Evolutionary conservation across 805 yeast genomes (phyloP).

Genomic region (Starmerella vitae): DNA sequence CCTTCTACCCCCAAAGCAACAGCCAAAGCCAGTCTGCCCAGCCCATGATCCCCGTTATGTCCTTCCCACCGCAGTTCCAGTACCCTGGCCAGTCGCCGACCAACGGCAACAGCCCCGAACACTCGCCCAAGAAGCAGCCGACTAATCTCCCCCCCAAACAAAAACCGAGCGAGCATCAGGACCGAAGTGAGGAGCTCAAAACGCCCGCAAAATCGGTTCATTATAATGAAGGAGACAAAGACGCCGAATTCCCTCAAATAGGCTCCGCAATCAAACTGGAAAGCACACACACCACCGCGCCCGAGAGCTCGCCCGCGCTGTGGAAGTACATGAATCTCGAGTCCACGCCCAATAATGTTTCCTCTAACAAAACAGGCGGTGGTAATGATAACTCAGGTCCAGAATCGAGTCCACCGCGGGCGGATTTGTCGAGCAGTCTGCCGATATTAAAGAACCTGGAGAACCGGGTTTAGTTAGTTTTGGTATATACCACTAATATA

Average conservation of each 20-base stretch:
- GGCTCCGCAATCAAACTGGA: constrained; percentile 18
- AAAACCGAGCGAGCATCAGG: neutral
- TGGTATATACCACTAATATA: too few relatives aligned
- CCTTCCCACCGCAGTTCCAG: constrained; percentile 2
- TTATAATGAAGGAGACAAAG: neutral
- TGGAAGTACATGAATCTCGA: constrained; percentile 83
- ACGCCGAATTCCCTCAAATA: neutral
- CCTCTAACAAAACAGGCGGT: neutral
- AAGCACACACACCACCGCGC: constrained; percentile 29
- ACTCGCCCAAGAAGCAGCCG: neutral
- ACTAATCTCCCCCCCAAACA: neutral
- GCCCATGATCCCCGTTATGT: constrained; percentile 11
- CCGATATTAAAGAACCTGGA: constrained; percentile 12
- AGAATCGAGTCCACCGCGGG: constrained; percentile 6
- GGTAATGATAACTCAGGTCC: neutral
- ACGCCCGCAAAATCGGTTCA: constrained; percentile 7
- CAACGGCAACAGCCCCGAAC: neutral
- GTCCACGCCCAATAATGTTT: constrained; percentile 30
- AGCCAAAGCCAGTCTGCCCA: constrained; percentile 4
- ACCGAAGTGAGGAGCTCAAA: constrained; percentile 3
- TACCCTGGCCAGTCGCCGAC: neutral
- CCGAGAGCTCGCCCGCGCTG: constrained; percentile 64
- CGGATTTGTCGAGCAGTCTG: neutral
- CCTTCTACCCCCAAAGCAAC: constrained; percentile 10
- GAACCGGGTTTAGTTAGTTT: constrained; percentile 2